Base-by-base conservation (phyloP, 805 yeast genomes). In the Starmerella tilneyi region DNA sequence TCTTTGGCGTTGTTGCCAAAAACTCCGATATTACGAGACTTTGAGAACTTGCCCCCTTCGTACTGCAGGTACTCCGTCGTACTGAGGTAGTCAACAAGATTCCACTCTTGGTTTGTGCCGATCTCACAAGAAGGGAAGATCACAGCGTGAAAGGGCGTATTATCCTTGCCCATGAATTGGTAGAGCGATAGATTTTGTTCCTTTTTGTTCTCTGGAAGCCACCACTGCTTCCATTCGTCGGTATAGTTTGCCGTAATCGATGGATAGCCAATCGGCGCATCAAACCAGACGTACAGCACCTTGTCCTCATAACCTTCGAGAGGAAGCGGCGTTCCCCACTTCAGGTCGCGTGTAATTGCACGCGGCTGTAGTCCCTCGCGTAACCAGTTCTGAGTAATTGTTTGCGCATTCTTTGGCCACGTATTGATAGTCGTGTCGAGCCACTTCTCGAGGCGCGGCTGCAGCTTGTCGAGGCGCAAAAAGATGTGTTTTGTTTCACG, bases 91-190 rank as follows among this genome's bases (percentile, higher is more conserved):
- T 85, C 84, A 55, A 88, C 72, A 76, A 76, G 79, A 48, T 96
- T 86, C 97, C 97, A 92, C 39, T 71, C 59, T 46, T 89, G 89
- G 16, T 73, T 66, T 15, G 98, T 88, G 63, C 97, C 99, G 36
- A 92, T 68, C 66, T 79, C 81, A 22, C 94, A 69, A 34, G 94
- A 79, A 49, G 99, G 99, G 85, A 89, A 92, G 46, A 92, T 94
- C 46, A 92, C 98, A 1, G 96, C 82, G 63, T 92, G 99, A 84
- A 92, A 92, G 26, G 97, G 96, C 58, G 88, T 96, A 61, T 92
- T 92, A 66, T 92, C 99, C 65, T 92, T 92, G 66, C 99, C 99
- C 99, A 92, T 92, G 65, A 92, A 92, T 70, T 92, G 99, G 64
- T 84, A 85, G 55, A 92, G 70, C 54, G 82, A 67, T 52, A 92